Percentiles rank a stretch among this genome's conserved stretches.
Conservation (phyloP, 257 asterid genomes). For the Lycium barbarum region DNA sequence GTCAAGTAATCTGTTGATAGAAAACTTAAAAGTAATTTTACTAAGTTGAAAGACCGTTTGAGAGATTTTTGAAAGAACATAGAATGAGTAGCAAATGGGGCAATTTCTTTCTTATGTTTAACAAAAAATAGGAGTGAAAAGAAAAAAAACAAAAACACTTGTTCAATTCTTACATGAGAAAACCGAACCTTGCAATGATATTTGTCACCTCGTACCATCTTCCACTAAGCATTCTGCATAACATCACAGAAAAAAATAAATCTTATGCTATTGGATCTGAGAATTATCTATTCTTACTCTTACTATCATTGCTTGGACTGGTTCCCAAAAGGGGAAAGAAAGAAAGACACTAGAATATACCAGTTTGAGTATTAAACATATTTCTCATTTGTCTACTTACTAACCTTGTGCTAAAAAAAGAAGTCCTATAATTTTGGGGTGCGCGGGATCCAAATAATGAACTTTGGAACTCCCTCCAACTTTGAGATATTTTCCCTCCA, state of each 20-base stretch:
- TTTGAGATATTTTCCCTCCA: slow-evolving; percentile 9
- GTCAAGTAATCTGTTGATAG: too few relatives aligned
- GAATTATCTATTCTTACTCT: background rate
- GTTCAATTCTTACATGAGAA: background rate
- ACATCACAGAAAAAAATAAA: background rate
- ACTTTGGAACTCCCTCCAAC: slow-evolving; percentile 21
- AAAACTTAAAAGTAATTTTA: too few relatives aligned
- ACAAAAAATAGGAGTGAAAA: background rate
- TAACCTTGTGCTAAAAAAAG: too few relatives aligned
- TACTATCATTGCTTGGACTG: background rate
- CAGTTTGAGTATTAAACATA: too few relatives aligned
- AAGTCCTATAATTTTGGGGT: too few relatives aligned
- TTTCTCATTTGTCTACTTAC: too few relatives aligned
- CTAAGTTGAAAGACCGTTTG: too few relatives aligned
- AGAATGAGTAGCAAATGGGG: background rate
- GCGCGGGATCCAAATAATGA: background rate
- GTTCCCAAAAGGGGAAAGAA: background rate
- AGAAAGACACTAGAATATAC: too few relatives aligned
- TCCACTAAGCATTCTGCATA: background rate
- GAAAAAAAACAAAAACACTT: background rate
- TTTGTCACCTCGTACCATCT: background rate
- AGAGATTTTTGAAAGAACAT: too few relatives aligned
- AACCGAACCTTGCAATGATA: background rate
- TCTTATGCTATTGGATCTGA: background rate
- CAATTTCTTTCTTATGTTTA: background rate